phyloP scores from a whole-genome alignment of 176 grass and related monocot species.

The Musa schizocarpa region DNA sequence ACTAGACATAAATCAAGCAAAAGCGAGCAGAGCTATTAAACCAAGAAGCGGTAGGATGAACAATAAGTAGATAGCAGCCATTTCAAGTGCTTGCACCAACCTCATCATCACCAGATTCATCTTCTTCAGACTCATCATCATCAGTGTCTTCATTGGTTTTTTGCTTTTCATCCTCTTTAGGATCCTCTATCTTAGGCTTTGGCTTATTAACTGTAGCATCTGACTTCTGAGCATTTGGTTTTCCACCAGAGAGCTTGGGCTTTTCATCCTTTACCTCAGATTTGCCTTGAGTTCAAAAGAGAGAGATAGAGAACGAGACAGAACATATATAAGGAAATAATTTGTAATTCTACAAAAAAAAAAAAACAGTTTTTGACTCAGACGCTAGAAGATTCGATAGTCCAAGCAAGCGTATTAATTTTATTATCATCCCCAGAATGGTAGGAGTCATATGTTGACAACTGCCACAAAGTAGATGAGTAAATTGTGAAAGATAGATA shows the following conservation, averaged over 20 bases:
- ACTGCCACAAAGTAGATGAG: too few species aligned
- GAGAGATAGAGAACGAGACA: background rate
- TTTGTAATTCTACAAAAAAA: background rate
- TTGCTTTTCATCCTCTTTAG: constrained; percentile 18
- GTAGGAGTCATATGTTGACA: too few species aligned
- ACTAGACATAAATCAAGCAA: too few species aligned
- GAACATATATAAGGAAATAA: background rate
- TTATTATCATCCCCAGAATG: too few species aligned
- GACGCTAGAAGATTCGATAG: too few species aligned
- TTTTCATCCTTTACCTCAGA: constrained; percentile 27
- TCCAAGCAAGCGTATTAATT: too few species aligned
- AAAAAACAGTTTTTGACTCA: background rate
- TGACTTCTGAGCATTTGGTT: constrained; percentile 12
- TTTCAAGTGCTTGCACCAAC: background rate
- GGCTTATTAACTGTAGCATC: constrained; percentile 27
- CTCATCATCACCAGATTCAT: constrained; percentile 17
- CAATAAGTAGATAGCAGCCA: too few species aligned
- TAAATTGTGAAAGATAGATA: too few species aligned
- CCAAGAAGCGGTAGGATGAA: too few species aligned
- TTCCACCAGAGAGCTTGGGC: constrained; percentile 17
- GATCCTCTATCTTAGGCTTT: constrained; percentile 21
- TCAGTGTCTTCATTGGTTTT: background rate
- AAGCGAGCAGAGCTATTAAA: background rate
- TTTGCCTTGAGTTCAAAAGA: constrained; percentile 32
- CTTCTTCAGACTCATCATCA: constrained; percentile 1